Base-by-base conservation (phyloP, 768 basidiomycete species). In the Paxillus ammoniavirescens region DNA sequence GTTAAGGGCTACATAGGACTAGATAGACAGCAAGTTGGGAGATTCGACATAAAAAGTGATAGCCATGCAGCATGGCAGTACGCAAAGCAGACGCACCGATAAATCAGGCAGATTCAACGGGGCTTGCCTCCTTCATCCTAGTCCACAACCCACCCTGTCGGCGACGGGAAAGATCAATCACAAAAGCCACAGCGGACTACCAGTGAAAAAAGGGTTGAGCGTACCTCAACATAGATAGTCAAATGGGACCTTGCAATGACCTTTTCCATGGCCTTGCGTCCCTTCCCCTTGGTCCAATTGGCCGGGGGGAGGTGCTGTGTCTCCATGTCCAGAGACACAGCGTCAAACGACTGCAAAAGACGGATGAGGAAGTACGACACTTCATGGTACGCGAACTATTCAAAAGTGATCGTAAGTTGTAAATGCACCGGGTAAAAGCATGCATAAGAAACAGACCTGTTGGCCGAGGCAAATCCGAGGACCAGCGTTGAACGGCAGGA, bases 401-500 rank as follows among this genome's bases (percentile, higher is more conserved):
- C 13, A n/a, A 26, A 12, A 35, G 6, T 18, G 52, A 38, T 21
- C 36, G 28, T 21, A 13, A 52, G 38, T 14, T 18, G 15, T 17
- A 4, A 15, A 1, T 36, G 13, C 26, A 41, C 23, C 44, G 30
- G 14, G 4, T 21, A 51, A 18, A 8, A 8, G n/a, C 21, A 14
- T 12, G 49, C 35, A 17, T 28, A 42, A 28, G 35, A 30, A 17
- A 36, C 54, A 7, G 48, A 71, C 67, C 66, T 77, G 76, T 56
- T 79, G 77, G 0, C 79, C 85, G 8, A 84, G 73, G 51, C 85
- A 86, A 55, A 84, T 82, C 9, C 86, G 73, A 5, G 84, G 86
- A 1, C 83, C 86, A 0, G 82, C 83, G 53, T 85, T 85, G 71
- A 87, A 87, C 0, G 86, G 84, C 5, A 82, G 68, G 66, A 87